Conservation (phyloP, 805 yeast species). For the Kockiozyma suomiensis region DNA sequence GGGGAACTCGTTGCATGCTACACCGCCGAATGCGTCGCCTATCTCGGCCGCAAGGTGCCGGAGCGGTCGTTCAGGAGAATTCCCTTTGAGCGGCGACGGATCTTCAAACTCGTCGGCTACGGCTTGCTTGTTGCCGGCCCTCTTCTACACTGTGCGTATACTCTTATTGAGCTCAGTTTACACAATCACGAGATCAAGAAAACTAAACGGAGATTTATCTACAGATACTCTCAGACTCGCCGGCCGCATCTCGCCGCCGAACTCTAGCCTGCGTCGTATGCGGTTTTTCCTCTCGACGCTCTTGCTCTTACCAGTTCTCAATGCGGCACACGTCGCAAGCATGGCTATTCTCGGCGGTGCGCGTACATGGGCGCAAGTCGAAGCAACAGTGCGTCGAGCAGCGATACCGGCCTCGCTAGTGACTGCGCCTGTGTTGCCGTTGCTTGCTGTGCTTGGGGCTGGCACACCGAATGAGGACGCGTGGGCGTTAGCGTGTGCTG, state of each 20-base stretch:
- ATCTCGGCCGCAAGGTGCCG: neutral
- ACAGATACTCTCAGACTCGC: conserved; percentile 5
- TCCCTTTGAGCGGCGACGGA: conserved; percentile 2
- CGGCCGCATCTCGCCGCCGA: neutral
- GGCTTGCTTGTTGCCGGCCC: conserved; percentile 20
- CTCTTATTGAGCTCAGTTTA: neutral
- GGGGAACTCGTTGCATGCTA: conserved; percentile 12
- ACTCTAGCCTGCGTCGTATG: neutral
- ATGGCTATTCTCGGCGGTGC: conserved; percentile 18
- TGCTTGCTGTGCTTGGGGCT: conserved; percentile 2
- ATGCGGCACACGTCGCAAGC: conserved; percentile 6
- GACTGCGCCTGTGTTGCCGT: conserved; percentile 16
- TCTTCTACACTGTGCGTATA: conserved; percentile 10
- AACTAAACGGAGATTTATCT: no score
- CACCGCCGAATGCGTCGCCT: conserved; percentile 2
- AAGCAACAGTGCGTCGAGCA: conserved; percentile 10
- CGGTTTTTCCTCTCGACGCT: conserved; percentile 11
- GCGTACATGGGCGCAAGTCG: conserved; percentile 3
- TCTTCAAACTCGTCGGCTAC: conserved; percentile 8
- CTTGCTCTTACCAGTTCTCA: conserved; percentile 4
- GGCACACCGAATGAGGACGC: neutral
- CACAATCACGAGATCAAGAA: no score
- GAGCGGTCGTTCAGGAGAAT: neutral
- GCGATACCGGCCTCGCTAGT: conserved; percentile 8
- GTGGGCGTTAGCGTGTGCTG: conserved; percentile 12